Percentiles rank a stretch among this genome's conserved stretches.
phyloP scores from a whole-genome alignment of 768 basidiomycete genomes.

The Rossbeevera mucosa region DNA sequence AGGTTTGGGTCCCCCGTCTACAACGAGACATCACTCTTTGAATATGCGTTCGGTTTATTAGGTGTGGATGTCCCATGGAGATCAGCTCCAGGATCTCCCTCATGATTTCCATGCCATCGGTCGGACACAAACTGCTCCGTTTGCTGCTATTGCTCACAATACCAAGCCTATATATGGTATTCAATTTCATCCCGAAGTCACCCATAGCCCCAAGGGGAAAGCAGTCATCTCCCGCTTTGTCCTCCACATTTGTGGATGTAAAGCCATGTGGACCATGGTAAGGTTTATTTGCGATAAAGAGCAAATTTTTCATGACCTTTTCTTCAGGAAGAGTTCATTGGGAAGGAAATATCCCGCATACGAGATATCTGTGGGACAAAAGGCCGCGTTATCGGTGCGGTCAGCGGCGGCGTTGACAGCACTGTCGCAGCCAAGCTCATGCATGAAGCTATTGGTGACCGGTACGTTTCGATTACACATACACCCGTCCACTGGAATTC shows the following conservation, averaged over 20 bases:
- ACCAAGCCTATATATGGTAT: constrained; percentile 90
- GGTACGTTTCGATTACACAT: constrained; percentile 42
- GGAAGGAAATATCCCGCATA: constrained; percentile 92
- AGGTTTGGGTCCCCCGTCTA: constrained; percentile 44
- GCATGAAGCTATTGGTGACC: constrained; percentile 98
- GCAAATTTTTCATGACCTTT: neutral
- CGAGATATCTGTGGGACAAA: constrained; percentile 90
- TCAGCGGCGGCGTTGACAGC: constrained; percentile 96
- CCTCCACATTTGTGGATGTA: constrained; percentile 77
- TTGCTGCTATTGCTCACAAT: constrained; percentile 89
- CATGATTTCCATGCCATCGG: constrained; percentile 85
- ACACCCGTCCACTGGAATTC: neutral
- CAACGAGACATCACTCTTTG: neutral
- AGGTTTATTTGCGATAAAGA: constrained; percentile 8
- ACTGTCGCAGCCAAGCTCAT: constrained; percentile 98
- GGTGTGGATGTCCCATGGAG: constrained; percentile 99
- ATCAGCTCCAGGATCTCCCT: constrained; percentile 82
- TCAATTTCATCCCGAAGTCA: constrained; percentile 98
- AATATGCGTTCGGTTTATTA: constrained; percentile 28
- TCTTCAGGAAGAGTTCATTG: constrained; percentile 88
- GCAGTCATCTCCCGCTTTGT: constrained; percentile 87
- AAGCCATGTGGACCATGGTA: constrained; percentile 91
- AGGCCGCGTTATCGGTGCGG: constrained; percentile 96
- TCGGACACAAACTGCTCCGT: constrained; percentile 81
- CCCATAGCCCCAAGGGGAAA: constrained; percentile 85